Base-by-base conservation (phyloP, 805 yeast genomes). In the Candida parachauliodes region DNA sequence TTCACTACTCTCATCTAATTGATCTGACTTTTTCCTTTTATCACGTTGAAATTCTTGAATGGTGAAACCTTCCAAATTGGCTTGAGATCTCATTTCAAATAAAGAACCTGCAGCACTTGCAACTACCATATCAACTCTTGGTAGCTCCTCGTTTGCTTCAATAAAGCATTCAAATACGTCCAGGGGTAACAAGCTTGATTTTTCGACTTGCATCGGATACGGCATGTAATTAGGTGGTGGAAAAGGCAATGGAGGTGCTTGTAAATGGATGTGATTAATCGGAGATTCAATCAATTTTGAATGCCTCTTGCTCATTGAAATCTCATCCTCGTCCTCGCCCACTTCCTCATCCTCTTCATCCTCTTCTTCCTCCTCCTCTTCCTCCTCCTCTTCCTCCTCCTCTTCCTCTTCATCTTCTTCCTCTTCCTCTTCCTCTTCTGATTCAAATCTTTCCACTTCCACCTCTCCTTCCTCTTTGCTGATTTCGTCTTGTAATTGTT, bases 61-160 rank as follows among this genome's bases (percentile, higher is more conserved):
- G 5, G 56, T 47, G 31, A 66, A 62, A 2, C 63, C 61, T 40
- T 62, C 70, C 14, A 53, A 46, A 4, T 31, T 34, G 1, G 72
- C 70, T 36, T 61, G 68, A 4, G 43, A 28, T 30, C 49, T 54
- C 39, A 68, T 48, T 28, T 68, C 74, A 41, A 48, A 54, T 26
- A 68, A 55, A 19, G 71, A 60, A 6, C 72, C 72, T 0, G 74
- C 72, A 7, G 74, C 74, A 44, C 70, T 63, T 11, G 74, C 74
- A 5, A 65, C 55, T 11, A 66, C 70, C 74, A 68, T 68, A 38
- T 68, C 72, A 10, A 59, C 57, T 28, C 71, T 46, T 2, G 72
- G 72, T 17, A 67, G 48, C 17, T 54, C 38, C 26, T 57, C 52
- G 46, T 54, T 57, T 3, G 72, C 74, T 12, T 58, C 62, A 15